Conservation (phyloP, 768 basidiomycete species). For the Sistotremastrum suecicum region DNA sequence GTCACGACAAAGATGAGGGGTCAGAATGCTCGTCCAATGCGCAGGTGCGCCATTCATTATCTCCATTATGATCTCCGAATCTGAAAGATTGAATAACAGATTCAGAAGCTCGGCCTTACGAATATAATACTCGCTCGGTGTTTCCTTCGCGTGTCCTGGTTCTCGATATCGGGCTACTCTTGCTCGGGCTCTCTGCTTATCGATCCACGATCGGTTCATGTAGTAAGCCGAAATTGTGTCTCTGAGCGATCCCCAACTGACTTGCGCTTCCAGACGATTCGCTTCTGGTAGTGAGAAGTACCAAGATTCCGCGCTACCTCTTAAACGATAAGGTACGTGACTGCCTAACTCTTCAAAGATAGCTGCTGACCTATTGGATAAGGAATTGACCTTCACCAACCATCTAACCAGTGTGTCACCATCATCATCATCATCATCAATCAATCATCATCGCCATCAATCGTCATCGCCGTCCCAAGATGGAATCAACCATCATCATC, state of each 20-base stretch:
- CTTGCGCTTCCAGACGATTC: conserved; percentile 8
- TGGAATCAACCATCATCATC: too few relatives aligned
- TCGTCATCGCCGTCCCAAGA: too few relatives aligned
- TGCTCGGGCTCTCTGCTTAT: neutral
- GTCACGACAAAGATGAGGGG: neutral
- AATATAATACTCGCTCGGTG: conserved; percentile 7
- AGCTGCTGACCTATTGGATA: conserved; percentile 9
- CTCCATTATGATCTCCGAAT: conserved; percentile 4
- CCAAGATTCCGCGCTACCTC: conserved; percentile 17
- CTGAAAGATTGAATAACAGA: conserved; percentile 1
- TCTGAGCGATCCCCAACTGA: neutral
- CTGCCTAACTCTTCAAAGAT: conserved; percentile 17
- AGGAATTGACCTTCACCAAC: conserved; percentile 16
- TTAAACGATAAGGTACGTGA: conserved; percentile 16
- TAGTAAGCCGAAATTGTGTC: conserved; percentile 1
- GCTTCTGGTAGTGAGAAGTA: conserved; percentile 14
- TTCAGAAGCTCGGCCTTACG: conserved; percentile 5
- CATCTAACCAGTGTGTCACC: conserved; percentile 15
- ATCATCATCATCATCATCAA: conserved; percentile 22
- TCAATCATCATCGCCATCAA: too few relatives aligned
- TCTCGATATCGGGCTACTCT: conserved; percentile 1
- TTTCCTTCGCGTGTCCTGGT: neutral
- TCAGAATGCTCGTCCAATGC: too few relatives aligned
- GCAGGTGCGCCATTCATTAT: conserved; percentile 7
- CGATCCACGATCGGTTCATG: conserved; percentile 3